Evolutionary conservation across 1,284 basidiomycete species (phyloP), one percentile per base, ranked within the genome.

Genomic region (Meripilus lineatus): DNA sequence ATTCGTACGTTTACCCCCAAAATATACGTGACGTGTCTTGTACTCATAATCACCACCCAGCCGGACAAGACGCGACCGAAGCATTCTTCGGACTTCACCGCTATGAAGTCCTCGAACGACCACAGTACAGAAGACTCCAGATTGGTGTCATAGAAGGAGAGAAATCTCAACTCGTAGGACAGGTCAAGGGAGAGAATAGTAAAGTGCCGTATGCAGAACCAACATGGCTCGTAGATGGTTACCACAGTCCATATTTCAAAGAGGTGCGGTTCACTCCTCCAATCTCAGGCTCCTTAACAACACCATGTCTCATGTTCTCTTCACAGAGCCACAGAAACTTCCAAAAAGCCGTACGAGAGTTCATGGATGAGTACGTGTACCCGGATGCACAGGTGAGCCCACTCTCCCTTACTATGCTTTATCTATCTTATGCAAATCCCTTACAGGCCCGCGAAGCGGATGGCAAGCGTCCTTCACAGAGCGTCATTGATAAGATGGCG

Each of bases 81-180:
- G 79, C 77, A 3, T 93, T 93, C 70, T 93, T 84, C 57, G 80
- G 84, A 36, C 75, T 94, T 35, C 91, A 94, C 61, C 73, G 87
- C 26, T 75, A 81, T 47, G 89, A 93, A 54, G 76, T 93, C 13
- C 77, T 94, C 40, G 68, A 74, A 53, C 80, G 80, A 51, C 84
- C 84, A 6, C 81, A 86, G 59, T 91, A 89, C 58, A 61, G 70
- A 38, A 78, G 85, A 20, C 71, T 89, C 6, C 76, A 79, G 49
- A 79, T 91, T 42, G 89, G 87, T 38, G 66, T 70, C 34, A 74
- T 94, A 45, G 71, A 79, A 32, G 85, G 79, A 33, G 79, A 88
- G 64, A 64, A 77, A 58, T 67, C 74, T 46, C 69, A 80, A 46
- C 77, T 86, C 45, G 63, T 69, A 35, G 67, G 75, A 14, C 72